phyloP scores from a whole-genome alignment of 331 rosid genomes.

The Quercus tomentella region DNA sequence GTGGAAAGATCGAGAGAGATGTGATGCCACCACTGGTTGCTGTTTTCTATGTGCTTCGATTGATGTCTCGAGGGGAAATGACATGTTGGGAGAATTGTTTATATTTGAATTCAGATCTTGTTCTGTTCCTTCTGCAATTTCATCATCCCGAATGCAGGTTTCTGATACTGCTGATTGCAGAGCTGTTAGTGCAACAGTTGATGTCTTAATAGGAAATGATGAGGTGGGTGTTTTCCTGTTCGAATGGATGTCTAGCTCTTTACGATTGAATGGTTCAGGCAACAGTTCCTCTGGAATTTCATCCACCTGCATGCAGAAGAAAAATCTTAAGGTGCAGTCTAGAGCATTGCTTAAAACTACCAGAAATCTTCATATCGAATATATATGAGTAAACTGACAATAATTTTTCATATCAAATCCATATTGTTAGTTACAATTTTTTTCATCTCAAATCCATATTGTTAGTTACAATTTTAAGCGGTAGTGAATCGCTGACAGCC shows the following conservation, averaged over 20 bases:
- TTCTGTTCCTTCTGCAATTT: constrained; percentile 1
- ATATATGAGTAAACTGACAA: too few relatives aligned
- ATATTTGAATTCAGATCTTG: constrained; percentile 1
- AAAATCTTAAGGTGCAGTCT: not conserved
- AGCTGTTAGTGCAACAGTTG: constrained; percentile 4
- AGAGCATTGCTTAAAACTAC: not conserved
- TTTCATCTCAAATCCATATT: not conserved
- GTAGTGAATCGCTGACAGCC: not conserved
- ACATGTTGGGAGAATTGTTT: not conserved
- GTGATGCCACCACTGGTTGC: constrained; percentile 41
- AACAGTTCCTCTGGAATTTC: constrained; percentile 70
- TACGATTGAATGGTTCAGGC: constrained; percentile 65
- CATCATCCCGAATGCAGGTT: constrained; percentile 12
- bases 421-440: not conserved
- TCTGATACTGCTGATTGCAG: constrained; percentile 18
- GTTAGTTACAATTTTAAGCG: not conserved
- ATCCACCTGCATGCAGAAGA: constrained; percentile 40
- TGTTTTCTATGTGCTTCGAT: constrained; percentile 20
- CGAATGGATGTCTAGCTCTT: constrained; percentile 12
- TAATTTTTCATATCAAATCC: not conserved
- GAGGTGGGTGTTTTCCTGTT: constrained; percentile 9
- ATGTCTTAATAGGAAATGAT: constrained; percentile 1
- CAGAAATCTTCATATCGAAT: not conserved
- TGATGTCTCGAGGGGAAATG: constrained; percentile 13
- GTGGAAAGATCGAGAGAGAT: constrained; percentile 42